phyloP scores from a whole-genome alignment of 2,329 filamentous ascomycete species.

The Colletotrichum musicola region DNA sequence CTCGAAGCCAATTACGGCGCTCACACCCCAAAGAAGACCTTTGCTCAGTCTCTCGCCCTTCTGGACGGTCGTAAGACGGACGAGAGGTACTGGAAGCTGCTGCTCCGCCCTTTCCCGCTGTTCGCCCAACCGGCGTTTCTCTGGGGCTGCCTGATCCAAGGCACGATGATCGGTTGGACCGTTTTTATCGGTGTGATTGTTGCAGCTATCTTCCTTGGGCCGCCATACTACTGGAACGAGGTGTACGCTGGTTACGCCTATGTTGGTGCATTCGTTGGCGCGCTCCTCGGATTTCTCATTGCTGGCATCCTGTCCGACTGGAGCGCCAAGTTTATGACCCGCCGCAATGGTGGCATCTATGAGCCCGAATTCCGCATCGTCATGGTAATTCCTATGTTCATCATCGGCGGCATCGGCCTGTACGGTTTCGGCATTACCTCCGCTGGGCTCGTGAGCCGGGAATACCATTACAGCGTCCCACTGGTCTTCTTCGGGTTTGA shows the following conservation, averaged over 20 bases:
- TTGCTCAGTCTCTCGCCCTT: conserved; percentile 69
- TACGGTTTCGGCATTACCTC: conserved; percentile 87
- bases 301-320: conserved; percentile 81
- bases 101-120: conserved; percentile 83
- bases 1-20: conserved; percentile 28
- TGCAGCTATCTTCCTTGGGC: conserved; percentile 84
- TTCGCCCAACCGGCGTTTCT: conserved; percentile 88
- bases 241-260: conserved; percentile 89
- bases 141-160: conserved; percentile 85
- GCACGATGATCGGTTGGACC: conserved; percentile 93
- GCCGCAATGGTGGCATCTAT: conserved; percentile 82
- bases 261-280: conserved; percentile 86
- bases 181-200: conserved; percentile 90
- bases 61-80: conserved; percentile 88
- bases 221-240: conserved; percentile 85
- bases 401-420: conserved; percentile 82
- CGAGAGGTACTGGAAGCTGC: conserved; percentile 75
- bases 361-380: conserved; percentile 92
- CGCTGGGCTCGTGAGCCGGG: conserved; percentile 63
- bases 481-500: conserved; percentile 87
- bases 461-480: conserved; percentile 79
- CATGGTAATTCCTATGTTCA: conserved; percentile 83
- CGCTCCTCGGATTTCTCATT: conserved; percentile 81
- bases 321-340: conserved; percentile 77
- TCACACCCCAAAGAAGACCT: conserved; percentile 67